phyloP scores from a whole-genome alignment of 805 yeast species.

The Saccharomycopsis fermentans region DNA sequence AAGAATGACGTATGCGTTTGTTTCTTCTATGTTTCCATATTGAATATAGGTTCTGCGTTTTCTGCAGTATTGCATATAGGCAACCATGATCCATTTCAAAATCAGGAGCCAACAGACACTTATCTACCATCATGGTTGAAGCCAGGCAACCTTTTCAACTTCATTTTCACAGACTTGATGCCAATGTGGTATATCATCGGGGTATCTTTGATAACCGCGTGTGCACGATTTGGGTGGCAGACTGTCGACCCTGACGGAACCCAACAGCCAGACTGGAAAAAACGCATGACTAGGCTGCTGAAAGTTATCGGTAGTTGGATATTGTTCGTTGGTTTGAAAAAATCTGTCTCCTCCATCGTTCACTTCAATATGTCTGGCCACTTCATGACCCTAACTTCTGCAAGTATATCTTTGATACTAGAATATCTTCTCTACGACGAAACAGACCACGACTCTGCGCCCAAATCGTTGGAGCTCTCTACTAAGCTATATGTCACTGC shows the following conservation, averaged over 20 bases:
- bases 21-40: background rate
- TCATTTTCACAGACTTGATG: conserved; percentile 5
- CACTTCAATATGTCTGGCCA: conserved; percentile 13
- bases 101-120: background rate
- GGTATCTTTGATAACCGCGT: background rate
- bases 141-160: conserved; percentile 6
- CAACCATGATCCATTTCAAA: background rate
- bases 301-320: background rate
- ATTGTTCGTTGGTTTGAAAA: background rate
- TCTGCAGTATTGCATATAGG: background rate
- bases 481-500: background rate
- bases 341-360: background rate
- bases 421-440: background rate
- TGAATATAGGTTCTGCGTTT: background rate
- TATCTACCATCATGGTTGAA: background rate
- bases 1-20: background rate
- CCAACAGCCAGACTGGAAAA: background rate
- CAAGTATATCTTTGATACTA: conserved; percentile 6
- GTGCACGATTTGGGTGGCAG: background rate
- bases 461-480: background rate
- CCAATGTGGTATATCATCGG: conserved; percentile 5
- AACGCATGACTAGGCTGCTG: background rate
- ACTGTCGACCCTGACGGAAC: background rate
- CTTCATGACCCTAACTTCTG: conserved; percentile 7
- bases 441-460: background rate